Evolutionary conservation across 1,139 yeast genomes (phyloP).

Genomic region (Pichia sp.): DNA sequence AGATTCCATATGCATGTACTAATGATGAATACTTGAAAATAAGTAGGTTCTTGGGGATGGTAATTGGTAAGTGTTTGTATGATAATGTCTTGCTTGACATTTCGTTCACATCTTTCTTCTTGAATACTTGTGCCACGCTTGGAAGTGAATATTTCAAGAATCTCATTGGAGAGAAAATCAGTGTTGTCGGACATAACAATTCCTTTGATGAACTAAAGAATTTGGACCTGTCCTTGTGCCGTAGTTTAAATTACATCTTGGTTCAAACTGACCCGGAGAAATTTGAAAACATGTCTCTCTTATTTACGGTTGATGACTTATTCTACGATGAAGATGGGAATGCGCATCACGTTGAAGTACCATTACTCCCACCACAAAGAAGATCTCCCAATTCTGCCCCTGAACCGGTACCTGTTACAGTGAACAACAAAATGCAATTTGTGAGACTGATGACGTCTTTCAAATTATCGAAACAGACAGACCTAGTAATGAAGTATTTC

Average conservation of each 20-base stretch:
- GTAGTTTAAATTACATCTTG: constrained; percentile 59
- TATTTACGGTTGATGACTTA: constrained; percentile 56
- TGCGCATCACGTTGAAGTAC: constrained; percentile 40
- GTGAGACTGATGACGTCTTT: constrained; percentile 75
- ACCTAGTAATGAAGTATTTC: constrained; percentile 59
- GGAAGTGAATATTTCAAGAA: constrained; percentile 27
- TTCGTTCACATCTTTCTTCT: constrained; percentile 81
- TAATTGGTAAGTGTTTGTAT: constrained; percentile 87
- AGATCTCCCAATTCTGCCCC: background rate
- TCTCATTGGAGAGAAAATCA: constrained; percentile 17
- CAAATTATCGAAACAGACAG: constrained; percentile 62
- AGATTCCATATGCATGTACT: constrained; percentile 9
- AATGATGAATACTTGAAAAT: constrained; percentile 23
- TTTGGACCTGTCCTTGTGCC: constrained; percentile 65
- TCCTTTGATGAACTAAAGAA: constrained; percentile 76
- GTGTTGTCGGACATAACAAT: constrained; percentile 36
- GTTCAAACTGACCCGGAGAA: constrained; percentile 50
- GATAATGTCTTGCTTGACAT: constrained; percentile 79
- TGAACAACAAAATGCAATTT: constrained; percentile 64
- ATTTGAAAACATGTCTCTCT: constrained; percentile 54
- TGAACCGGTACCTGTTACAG: constrained; percentile 44
- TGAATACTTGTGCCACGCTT: constrained; percentile 51
- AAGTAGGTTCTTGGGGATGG: constrained; percentile 63
- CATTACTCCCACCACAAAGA: constrained; percentile 44
- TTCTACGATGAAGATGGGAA: constrained; percentile 28